Conservation (phyloP, 768 basidiomycete genomes). For the Polyporus arcularius region DNA sequence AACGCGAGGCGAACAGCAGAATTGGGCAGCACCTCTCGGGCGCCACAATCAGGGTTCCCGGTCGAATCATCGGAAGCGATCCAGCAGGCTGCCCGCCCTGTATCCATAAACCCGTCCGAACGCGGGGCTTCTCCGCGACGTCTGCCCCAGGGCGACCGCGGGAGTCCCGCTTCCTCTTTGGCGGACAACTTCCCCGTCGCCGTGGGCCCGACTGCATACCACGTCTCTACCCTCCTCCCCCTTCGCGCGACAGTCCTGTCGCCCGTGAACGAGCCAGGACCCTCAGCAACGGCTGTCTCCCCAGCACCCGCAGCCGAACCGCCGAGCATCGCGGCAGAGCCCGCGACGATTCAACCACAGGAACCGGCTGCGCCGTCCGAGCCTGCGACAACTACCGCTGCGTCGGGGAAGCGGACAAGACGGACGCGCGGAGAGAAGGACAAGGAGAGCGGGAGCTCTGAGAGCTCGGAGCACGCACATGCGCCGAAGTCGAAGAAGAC, state of each 20-base stretch:
- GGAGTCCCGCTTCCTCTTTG: constrained; percentile 6
- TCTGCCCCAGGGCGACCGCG: constrained; percentile 4
- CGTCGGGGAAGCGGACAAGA: constrained; percentile 13
- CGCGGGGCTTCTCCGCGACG: constrained; percentile 10
- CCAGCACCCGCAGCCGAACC: neutral
- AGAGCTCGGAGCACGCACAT: constrained; percentile 19
- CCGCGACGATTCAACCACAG: neutral
- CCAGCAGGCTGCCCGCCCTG: constrained; percentile 2
- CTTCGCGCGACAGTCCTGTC: constrained; percentile 15
- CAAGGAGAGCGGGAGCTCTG: constrained; percentile 15
- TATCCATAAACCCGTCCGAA: neutral
- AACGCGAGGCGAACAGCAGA: constrained; percentile 1
- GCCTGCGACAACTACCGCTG: neutral
- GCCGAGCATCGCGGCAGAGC: neutral
- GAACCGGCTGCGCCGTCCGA: neutral
- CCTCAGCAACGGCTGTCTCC: neutral
- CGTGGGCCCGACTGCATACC: constrained; percentile 18
- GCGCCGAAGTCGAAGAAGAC: constrained; percentile 44
- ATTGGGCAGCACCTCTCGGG: constrained; percentile 4
- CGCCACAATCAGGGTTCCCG: neutral
- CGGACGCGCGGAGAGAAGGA: constrained; percentile 2
- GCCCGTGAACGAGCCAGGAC: constrained; percentile 1
- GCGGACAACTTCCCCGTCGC: constrained; percentile 13
- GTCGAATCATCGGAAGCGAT: neutral
- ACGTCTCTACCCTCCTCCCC: constrained; percentile 15